phyloP scores from a whole-genome alignment of 2,329 filamentous ascomycete genomes.

The Penicillium sp. region DNA sequence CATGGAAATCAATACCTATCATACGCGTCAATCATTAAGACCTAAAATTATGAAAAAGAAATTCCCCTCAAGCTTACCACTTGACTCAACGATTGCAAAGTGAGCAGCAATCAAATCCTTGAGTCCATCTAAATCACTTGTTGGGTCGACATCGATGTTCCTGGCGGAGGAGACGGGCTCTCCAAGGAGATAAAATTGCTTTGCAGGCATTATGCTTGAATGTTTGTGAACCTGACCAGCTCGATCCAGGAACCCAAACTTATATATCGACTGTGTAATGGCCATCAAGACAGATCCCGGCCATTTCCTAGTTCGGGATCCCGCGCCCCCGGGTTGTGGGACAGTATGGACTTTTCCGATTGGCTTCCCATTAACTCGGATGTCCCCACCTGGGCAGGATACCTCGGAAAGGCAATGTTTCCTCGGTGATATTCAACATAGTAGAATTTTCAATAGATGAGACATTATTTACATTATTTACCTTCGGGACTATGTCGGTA shows the following conservation, averaged over 20 bases:
- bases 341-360: background rate
- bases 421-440: background rate
- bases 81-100: constrained; percentile 11
- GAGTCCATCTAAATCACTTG: background rate
- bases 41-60: background rate
- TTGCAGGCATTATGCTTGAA: constrained; percentile 10
- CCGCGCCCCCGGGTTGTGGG: constrained; percentile 3
- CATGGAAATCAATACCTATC: constrained; percentile 20
- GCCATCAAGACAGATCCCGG: background rate
- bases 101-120: constrained; percentile 9
- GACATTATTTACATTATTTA: background rate
- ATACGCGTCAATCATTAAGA: background rate
- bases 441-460: background rate
- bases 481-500: background rate
- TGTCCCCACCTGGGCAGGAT: too few relatives aligned
- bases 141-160: constrained; percentile 4
- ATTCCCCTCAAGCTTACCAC: background rate
- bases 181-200: constrained; percentile 20
- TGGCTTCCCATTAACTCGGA: background rate
- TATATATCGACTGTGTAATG: constrained; percentile 1
- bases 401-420: background rate
- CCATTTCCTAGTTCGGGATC: constrained; percentile 1
- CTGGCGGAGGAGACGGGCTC: constrained; percentile 8
- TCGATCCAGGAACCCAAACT: background rate
- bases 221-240: background rate